phyloP scores from a whole-genome alignment of 331 rosid species.

The Pyracantha coccinea region DNA sequence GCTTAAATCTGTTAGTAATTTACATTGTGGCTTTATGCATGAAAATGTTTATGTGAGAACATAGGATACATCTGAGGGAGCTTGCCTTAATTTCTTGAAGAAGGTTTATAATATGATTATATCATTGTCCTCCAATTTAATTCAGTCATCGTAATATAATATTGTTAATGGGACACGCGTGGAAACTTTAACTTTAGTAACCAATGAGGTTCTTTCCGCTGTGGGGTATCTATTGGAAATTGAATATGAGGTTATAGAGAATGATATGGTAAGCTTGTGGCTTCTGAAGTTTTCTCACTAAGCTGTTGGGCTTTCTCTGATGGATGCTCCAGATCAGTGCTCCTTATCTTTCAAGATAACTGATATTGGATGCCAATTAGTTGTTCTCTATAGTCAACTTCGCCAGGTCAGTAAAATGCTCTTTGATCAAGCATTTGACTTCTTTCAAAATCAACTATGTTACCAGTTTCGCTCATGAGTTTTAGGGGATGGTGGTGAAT shows the following conservation, averaged over 20 bases:
- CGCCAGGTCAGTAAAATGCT: slow-evolving; percentile 68
- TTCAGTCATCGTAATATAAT: slow-evolving; percentile 26
- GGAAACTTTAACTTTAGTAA: slow-evolving; percentile 30
- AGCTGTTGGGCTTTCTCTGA: slow-evolving; percentile 32
- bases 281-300: slow-evolving; percentile 47
- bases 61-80: slow-evolving; percentile 63
- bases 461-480: not conserved
- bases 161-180: slow-evolving; percentile 14
- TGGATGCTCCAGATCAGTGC: slow-evolving; percentile 23
- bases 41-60: slow-evolving; percentile 77
- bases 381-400: slow-evolving; percentile 70
- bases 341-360: slow-evolving; percentile 36
- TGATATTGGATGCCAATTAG: slow-evolving; percentile 58
- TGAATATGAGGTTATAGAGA: slow-evolving; percentile 77
- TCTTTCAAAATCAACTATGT: not conserved
- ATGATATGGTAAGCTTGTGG: slow-evolving; percentile 68
- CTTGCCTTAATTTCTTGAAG: slow-evolving; percentile 66
- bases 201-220: slow-evolving; percentile 48
- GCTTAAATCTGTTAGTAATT: slow-evolving; percentile 50
- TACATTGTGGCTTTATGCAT: slow-evolving; percentile 64
- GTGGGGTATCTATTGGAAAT: slow-evolving; percentile 69
- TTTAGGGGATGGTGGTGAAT: not conserved
- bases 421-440: slow-evolving; percentile 2
- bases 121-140: slow-evolving; percentile 38
- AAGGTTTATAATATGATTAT: slow-evolving; percentile 42